These are phyloP conservation scores for Cucurbita pepo DNA, from an alignment of 306 rosid genomes.

Conservation along the genomic window DNA sequence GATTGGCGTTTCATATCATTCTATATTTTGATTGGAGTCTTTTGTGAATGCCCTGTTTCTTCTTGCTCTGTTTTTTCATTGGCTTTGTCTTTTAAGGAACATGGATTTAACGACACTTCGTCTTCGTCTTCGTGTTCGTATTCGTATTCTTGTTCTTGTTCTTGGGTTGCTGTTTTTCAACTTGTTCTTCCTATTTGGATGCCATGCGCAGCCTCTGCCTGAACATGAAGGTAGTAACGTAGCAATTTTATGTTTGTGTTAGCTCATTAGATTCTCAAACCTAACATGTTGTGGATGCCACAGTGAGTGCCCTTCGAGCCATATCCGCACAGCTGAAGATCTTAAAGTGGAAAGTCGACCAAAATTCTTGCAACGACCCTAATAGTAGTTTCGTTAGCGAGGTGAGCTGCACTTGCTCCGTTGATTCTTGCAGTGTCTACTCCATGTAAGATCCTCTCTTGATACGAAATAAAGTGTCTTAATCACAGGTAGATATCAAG, in stretches of 20 bases:
- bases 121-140: not conserved
- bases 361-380: constrained; percentile 16
- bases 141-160: not conserved
- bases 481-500: too few relatives aligned
- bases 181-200: constrained; percentile 25
- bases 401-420: constrained; percentile 37
- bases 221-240: constrained; percentile 41
- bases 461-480: too few relatives aligned
- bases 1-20: too few relatives aligned
- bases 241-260: too few relatives aligned
- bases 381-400: constrained; percentile 2
- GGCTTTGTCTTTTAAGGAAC: not conserved
- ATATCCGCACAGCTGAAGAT: constrained; percentile 29
- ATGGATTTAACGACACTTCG: not conserved
- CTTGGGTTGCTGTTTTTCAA: constrained; percentile 18
- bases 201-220: constrained; percentile 49
- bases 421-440: constrained; percentile 37
- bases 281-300: not conserved
- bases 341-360: constrained; percentile 28
- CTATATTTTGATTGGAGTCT: too few relatives aligned
- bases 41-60: not conserved
- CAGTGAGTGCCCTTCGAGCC: constrained; percentile 32
- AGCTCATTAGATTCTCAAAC: too few relatives aligned
- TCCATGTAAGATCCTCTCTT: constrained; percentile 17
- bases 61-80: not conserved